Conservation (phyloP, 306 rosid genomes). For the Vigna radiata region DNA sequence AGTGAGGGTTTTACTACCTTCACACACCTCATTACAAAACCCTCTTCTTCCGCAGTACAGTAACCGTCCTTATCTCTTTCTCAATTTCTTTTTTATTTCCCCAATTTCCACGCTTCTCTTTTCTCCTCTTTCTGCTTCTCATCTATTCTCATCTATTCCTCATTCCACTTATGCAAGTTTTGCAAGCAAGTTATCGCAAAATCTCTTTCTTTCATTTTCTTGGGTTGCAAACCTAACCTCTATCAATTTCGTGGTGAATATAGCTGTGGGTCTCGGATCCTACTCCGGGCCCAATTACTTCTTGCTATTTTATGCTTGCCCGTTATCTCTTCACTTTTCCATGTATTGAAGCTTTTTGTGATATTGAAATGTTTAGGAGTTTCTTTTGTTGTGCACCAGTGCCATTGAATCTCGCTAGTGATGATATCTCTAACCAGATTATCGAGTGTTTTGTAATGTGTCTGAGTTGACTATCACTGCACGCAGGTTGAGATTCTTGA, state of each 20-base stretch:
- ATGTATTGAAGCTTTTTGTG: not conserved
- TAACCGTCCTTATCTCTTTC: not conserved
- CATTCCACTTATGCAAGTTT: not conserved
- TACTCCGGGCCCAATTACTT: not conserved
- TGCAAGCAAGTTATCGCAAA: too few relatives aligned
- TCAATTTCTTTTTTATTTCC: not conserved
- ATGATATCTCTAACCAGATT: too few relatives aligned
- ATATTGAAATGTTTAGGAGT: not conserved
- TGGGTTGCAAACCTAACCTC: constrained; percentile 6
- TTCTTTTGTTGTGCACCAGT: not conserved
- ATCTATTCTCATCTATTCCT: not conserved
- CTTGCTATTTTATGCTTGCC: not conserved
- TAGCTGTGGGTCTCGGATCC: not conserved
- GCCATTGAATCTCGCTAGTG: not conserved
- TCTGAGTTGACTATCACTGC: constrained; percentile 40
- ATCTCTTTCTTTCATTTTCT: not conserved
- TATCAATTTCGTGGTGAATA: not conserved
- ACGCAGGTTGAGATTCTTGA: constrained; percentile 46
- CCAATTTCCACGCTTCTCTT: not conserved
- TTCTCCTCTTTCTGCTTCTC: not conserved
- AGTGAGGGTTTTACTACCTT: constrained; percentile 41
- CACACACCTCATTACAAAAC: not conserved
- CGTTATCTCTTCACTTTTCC: too few relatives aligned
- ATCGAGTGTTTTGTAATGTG: not conserved
- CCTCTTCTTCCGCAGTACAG: constrained; percentile 14